Conservation (phyloP, 306 rosid genomes). For the Crotalaria pallida region DNA sequence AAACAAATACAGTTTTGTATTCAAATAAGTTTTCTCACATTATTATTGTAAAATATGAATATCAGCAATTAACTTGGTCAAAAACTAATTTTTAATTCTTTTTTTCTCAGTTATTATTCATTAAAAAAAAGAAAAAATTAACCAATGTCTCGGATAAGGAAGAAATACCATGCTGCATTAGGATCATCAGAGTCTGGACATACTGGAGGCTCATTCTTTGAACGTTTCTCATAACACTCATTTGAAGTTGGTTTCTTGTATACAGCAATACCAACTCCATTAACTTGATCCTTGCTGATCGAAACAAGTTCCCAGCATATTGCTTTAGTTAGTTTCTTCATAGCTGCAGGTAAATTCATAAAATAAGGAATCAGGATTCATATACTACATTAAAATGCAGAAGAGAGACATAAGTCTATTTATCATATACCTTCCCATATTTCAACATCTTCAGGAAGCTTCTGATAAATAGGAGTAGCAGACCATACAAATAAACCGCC, state of each 20-base stretch:
- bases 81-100: neutral
- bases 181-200: constrained; percentile 74
- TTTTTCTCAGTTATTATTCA: neutral
- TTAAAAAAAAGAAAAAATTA: neutral
- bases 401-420: constrained; percentile 7
- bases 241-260: constrained; percentile 76
- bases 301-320: constrained; percentile 84
- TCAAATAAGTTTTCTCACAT: neutral
- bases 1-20: neutral
- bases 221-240: constrained; percentile 81
- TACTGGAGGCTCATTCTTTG: constrained; percentile 63
- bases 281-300: constrained; percentile 69
- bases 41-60: neutral
- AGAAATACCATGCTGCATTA: constrained; percentile 81
- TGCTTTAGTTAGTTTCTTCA: constrained; percentile 71
- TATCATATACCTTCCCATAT: constrained; percentile 75
- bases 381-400: constrained; percentile 1
- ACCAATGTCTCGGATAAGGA: neutral
- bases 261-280: constrained; percentile 79
- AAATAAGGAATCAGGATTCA: constrained; percentile 12
- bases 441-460: constrained; percentile 71
- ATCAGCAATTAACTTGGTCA: constrained; percentile 5
- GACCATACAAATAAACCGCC: constrained; percentile 99
- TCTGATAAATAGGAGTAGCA: constrained; percentile 97
- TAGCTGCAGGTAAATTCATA: constrained; percentile 52